These are phyloP conservation scores for Holtermanniella nyarrowii DNA, from an alignment of 768 basidiomycete genomes.

Conservation along the genomic window DNA sequence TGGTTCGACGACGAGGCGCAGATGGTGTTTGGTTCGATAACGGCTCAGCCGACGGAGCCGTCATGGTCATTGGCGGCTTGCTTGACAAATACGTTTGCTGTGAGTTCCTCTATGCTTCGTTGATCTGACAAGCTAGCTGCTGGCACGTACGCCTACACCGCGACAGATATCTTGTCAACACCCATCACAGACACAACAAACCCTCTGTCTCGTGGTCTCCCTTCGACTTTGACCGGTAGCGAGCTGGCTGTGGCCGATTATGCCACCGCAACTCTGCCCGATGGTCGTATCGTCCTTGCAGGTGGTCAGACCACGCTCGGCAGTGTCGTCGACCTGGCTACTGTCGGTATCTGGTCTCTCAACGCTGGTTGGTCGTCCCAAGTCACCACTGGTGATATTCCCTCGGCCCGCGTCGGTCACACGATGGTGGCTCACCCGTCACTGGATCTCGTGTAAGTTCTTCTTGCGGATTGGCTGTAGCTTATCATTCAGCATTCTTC, in stretches of 20 bases:
- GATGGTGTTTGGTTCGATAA: constrained; percentile 23
- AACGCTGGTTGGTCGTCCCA: constrained; percentile 27
- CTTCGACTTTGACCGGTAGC: constrained; percentile 20
- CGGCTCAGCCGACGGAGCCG: constrained; percentile 9
- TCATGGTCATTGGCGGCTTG: constrained; percentile 37
- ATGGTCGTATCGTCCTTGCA: constrained; percentile 25
- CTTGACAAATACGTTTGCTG: constrained; percentile 36
- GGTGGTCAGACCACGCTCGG: constrained; percentile 33
- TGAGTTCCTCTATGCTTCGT: constrained; percentile 14
- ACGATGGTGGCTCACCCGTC: constrained; percentile 35
- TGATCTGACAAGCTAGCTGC: constrained; percentile 11
- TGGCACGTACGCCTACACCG: constrained; percentile 31
- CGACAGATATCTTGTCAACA: constrained; percentile 27
- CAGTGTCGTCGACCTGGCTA: constrained; percentile 22
- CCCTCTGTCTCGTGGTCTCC: constrained; percentile 16
- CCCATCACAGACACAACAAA: constrained; percentile 22
- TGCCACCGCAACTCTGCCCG: constrained; percentile 19
- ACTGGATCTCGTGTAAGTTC: constrained; percentile 27
- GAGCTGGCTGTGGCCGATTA: constrained; percentile 34
- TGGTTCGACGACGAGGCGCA: constrained; percentile 28
- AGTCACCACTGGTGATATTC: constrained; percentile 27
- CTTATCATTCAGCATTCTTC: constrained; percentile 19
- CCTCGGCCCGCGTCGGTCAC: constrained; percentile 30
- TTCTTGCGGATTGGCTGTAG: neutral
- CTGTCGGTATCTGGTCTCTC: constrained; percentile 26